Conservation (phyloP, 306 rosid species). For the Mimosa pudica region DNA sequence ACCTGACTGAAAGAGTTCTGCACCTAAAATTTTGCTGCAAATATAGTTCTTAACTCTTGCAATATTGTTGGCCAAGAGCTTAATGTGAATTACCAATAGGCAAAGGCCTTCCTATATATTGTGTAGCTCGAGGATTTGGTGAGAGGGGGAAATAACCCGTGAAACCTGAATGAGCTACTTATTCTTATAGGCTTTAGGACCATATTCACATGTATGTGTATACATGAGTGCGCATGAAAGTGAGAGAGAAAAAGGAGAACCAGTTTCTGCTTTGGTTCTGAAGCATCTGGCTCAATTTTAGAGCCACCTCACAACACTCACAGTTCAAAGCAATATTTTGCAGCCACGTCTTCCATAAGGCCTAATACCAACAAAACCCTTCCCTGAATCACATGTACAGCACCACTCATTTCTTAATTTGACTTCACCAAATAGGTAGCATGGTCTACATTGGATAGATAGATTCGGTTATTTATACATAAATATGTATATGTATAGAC, state of each 20-base stretch:
- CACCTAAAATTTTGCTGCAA: constrained; percentile 18
- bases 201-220: constrained; percentile 32
- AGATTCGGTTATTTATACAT: neutral
- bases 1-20: constrained; percentile 1
- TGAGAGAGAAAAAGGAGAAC: constrained; percentile 8
- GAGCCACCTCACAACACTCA: constrained; percentile 41
- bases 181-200: neutral
- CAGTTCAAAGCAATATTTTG: constrained; percentile 20
- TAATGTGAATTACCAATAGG: constrained; percentile 28
- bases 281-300: constrained; percentile 8
- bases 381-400: constrained; percentile 42
- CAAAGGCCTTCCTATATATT: neutral
- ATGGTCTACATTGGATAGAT: neutral
- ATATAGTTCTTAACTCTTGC: constrained; percentile 11
- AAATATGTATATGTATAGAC: neutral
- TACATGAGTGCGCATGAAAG: constrained; percentile 35
- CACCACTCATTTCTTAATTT: constrained; percentile 26
- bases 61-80: constrained; percentile 27
- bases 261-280: neutral
- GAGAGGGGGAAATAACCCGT: constrained; percentile 38
- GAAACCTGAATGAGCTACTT: constrained; percentile 33
- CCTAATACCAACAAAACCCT: constrained; percentile 29
- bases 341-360: constrained; percentile 34
- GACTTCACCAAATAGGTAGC: neutral
- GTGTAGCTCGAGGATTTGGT: neutral